A percentile compares a stretch with the other conserved stretches of the same genome.
Conservation (phyloP, 176 grass and related monocot genomes). For the Carex scoparia region DNA sequence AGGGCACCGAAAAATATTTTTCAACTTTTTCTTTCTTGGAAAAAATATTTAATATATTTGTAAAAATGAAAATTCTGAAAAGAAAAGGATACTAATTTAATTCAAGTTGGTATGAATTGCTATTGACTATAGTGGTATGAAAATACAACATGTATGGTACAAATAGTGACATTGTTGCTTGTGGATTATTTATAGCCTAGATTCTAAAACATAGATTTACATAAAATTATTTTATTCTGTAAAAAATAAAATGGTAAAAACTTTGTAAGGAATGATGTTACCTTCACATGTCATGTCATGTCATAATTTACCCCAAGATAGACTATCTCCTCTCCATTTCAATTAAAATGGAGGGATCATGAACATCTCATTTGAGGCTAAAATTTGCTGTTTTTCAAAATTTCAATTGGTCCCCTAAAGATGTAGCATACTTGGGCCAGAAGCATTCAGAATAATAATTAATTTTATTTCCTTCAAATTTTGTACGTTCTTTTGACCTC, state of each 20-base stretch:
- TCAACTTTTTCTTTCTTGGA: too few species aligned
- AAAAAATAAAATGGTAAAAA: slow-evolving; percentile 1
- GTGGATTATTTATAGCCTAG: too few species aligned
- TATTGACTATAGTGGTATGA: not conserved
- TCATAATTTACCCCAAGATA: not conserved
- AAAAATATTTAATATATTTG: too few species aligned
- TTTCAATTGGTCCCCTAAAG: slow-evolving; percentile 4
- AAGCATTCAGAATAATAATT: slow-evolving; percentile 10
- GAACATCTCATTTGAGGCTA: not conserved
- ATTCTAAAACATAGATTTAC: not conserved
- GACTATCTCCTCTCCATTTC: not conserved
- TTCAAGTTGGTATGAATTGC: not conserved
- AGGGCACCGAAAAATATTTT: too few species aligned
- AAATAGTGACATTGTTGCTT: not conserved
- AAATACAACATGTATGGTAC: not conserved
- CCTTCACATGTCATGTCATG: slow-evolving; percentile 5
- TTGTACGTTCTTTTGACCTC: not conserved
- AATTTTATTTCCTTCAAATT: not conserved
- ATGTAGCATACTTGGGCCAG: not conserved
- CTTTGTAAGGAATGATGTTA: slow-evolving; percentile 3
- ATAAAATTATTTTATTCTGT: not conserved
- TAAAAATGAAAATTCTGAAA: not conserved
- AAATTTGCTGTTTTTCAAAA: not conserved
- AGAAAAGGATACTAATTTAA: not conserved
- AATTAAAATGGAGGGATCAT: not conserved